Conservation (phyloP, 495 filamentous ascomycete genomes). For the Neurospora sp. region DNA sequence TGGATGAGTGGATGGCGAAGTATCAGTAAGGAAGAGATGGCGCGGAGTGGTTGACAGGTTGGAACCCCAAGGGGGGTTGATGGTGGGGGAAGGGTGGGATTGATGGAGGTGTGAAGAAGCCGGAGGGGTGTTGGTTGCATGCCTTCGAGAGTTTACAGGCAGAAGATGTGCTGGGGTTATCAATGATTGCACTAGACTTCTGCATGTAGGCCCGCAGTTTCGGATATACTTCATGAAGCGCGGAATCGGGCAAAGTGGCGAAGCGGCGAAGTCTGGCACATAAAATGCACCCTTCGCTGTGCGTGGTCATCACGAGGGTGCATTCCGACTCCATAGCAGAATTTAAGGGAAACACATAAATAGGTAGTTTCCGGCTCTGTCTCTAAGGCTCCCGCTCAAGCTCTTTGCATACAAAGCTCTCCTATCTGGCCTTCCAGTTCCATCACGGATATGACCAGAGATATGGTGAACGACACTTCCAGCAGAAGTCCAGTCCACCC, state of each 20-base stretch:
- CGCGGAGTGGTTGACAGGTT: too few relatives aligned
- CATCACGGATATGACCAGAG: not conserved
- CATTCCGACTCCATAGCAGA: not conserved
- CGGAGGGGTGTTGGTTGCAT: not conserved
- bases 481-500: not conserved
- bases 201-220: not conserved
- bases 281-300: not conserved
- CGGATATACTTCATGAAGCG: not conserved
- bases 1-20: too few relatives aligned
- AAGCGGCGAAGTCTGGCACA: not conserved
- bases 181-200: not conserved
- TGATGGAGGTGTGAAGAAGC: not conserved
- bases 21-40: too few relatives aligned
- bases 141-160: not conserved
- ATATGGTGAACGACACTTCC: not conserved
- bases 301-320: not conserved
- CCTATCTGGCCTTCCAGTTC: not conserved
- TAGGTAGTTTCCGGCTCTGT: not conserved
- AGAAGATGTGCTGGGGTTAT: not conserved
- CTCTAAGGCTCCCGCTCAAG: too few relatives aligned
- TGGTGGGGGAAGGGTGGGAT: too few relatives aligned
- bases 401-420: not conserved
- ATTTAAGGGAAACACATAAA: not conserved
- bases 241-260: not conserved
- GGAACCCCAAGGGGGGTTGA: too few relatives aligned